phyloP scores from a whole-genome alignment of 2,329 filamentous ascomycete genomes.

The Alternaria solani region DNA sequence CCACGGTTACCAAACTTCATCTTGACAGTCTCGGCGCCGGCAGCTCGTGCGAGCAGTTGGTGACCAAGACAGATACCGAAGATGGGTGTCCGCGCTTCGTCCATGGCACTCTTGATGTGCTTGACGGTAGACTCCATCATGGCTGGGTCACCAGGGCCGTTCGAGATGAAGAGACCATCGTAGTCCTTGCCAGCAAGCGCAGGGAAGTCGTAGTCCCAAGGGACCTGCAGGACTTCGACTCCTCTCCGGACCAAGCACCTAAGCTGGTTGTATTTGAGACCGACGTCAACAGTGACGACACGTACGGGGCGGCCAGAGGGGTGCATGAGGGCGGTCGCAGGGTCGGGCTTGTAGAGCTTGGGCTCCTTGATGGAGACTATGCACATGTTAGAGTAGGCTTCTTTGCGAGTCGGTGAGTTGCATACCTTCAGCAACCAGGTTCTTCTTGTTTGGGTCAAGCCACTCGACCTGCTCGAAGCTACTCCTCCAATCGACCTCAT shows the following conservation, averaged over 20 bases:
- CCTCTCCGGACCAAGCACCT: constrained; percentile 90
- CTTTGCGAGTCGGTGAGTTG: constrained; percentile 9
- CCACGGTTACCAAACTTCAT: constrained; percentile 99
- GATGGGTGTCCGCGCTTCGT: constrained; percentile 82
- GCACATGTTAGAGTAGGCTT: constrained; percentile 29
- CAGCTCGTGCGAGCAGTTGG: constrained; percentile 87
- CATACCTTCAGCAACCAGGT: constrained; percentile 91
- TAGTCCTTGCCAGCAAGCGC: constrained; percentile 80
- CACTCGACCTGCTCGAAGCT: constrained; percentile 84
- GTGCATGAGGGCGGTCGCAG: constrained; percentile 77
- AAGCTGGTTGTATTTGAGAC: constrained; percentile 98
- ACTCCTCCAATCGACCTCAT: constrained; percentile 54
- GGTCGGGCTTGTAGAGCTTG: constrained; percentile 81
- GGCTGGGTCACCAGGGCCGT: constrained; percentile 94
- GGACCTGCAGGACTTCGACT: constrained; percentile 91
- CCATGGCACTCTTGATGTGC: constrained; percentile 78
- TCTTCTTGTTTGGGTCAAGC: constrained; percentile 90
- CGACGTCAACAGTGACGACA: constrained; percentile 93
- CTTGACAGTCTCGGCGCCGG: constrained; percentile 85
- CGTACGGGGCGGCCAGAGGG: constrained; percentile 87
- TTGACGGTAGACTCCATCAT: constrained; percentile 81
- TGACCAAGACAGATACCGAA: constrained; percentile 98
- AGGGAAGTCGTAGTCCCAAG: constrained; percentile 94
- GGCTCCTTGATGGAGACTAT: constrained; percentile 88
- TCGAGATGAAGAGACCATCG: constrained; percentile 96